Conservation (phyloP, 164 flowering plant genomes). For the Nymphaea colorata region DNA sequence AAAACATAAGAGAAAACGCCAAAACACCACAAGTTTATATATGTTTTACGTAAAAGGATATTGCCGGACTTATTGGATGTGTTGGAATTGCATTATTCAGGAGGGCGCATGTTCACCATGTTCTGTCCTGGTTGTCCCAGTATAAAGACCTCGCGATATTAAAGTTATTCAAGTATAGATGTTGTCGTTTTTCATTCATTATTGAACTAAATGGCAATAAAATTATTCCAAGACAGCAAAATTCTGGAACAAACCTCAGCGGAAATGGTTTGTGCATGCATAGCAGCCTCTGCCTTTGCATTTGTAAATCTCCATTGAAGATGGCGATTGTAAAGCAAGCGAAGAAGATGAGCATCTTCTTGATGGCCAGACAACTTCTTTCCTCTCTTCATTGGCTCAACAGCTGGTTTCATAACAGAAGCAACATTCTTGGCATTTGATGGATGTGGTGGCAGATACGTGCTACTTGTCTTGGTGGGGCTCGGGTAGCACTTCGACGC, state of each 20-base stretch:
- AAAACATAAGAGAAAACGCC: too few species aligned
- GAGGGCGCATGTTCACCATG: not conserved
- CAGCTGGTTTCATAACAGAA: constrained; percentile 29
- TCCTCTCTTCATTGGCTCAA: constrained; percentile 34
- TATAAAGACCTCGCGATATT: constrained; percentile 40
- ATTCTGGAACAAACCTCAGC: constrained; percentile 13
- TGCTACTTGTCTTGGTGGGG: constrained; percentile 2
- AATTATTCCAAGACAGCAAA: constrained; percentile 44
- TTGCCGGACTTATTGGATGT: not conserved
- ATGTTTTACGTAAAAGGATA: too few species aligned
- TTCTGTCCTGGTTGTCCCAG: too few species aligned
- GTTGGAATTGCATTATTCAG: too few species aligned
- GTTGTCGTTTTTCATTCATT: constrained; percentile 45
- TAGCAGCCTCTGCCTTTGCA: too few species aligned
- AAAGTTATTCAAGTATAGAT: constrained; percentile 32
- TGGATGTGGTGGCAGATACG: constrained; percentile 20
- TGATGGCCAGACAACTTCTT: constrained; percentile 6
- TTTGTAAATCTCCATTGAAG: too few species aligned
- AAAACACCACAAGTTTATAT: too few species aligned
- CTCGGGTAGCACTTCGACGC: constrained; percentile 5
- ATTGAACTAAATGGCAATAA: constrained; percentile 73
- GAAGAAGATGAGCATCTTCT: too few species aligned
- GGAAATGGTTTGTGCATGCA: too few species aligned
- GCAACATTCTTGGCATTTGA: constrained; percentile 6
- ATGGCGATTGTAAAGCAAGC: too few species aligned